phyloP scores from a whole-genome alignment of 495 filamentous ascomycete genomes.

The Trichodelitschia bisporula region DNA sequence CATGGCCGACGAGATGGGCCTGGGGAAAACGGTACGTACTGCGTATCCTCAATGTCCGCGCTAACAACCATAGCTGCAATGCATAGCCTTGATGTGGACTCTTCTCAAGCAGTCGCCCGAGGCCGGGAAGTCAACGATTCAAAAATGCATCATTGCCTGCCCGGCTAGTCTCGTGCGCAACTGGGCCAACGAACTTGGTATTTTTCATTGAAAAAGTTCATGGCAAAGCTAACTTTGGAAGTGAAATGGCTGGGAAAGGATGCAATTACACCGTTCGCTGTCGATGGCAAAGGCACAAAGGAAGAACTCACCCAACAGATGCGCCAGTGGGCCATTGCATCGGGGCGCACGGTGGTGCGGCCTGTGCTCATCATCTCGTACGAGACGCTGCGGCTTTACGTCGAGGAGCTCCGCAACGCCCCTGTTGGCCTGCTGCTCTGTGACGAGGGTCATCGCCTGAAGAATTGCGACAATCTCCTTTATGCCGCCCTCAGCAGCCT shows the following conservation, averaged over 20 bases:
- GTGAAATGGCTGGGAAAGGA: conserved; percentile 90
- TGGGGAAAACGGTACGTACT: conserved; percentile 67
- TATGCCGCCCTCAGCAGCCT: conserved; percentile 75
- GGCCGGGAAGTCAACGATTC: conserved; percentile 75
- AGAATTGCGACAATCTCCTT: conserved; percentile 90
- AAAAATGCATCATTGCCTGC: conserved; percentile 97
- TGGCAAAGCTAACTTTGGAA: conserved; percentile 12
- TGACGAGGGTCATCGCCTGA: conserved; percentile 94
- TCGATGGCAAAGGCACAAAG: conserved; percentile 91
- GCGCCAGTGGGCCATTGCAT: conserved; percentile 83
- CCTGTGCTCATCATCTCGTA: conserved; percentile 99
- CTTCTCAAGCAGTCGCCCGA: conserved; percentile 87
- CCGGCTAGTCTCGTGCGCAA: conserved; percentile 91
- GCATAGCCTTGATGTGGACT: conserved; percentile 78
- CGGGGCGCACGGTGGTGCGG: conserved; percentile 66
- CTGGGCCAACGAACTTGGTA: conserved; percentile 76
- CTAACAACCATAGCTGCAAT: conserved; percentile 34
- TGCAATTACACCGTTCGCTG: conserved; percentile 78
- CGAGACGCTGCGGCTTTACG: conserved; percentile 79
- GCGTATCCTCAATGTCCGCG: conserved; percentile 15
- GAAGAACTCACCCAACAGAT: conserved; percentile 74
- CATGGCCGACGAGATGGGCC: conserved; percentile 98
- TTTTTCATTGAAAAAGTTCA: not conserved
- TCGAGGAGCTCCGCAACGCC: conserved; percentile 62
- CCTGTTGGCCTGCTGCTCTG: conserved; percentile 89